Base-by-base conservation (phyloP, 306 rosid species). In the Glycyrrhiza uralensis region DNA sequence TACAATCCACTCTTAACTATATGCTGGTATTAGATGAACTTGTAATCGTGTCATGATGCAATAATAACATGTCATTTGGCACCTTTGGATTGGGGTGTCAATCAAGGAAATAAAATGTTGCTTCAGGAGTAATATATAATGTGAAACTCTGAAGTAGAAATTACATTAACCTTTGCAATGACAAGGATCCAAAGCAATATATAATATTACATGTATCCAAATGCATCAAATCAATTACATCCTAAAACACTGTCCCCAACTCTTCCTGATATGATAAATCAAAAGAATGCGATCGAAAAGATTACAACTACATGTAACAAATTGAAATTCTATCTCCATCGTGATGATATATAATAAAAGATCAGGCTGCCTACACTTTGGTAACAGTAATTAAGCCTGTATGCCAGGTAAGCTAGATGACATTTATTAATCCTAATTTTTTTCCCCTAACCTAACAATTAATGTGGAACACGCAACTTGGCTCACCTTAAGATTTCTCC, bases 401-500 rank as follows among this genome's bases (percentile, higher is more conserved):
- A 71, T 78, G 87, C 82, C 77, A 69, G 65, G 64, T 63, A 65
- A 78, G 78, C 66, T 76, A 71, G 69, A 71, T 75, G 74, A 70
- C 76, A 67, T 70, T 76, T 78, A 67, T 77, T 84, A 74, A 72
- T 59, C 83, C 80, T 79, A 76, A 22, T 50, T 69, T 49, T 5
- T 61, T 29, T 69, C 14, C 41, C 78, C 84, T 81, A 85, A 72
- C 76, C 87, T 80, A 80, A 61, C 61, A 79, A 69, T 74, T 59
- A 71, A 68, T 64, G 83, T 18, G 77, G 72, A 80, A 69, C 69
- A 58, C 50, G 51, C 69, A 52, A 15, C 67, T 39, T 39, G 69
- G 69, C 82, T 64, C 81, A 24, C 84, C 87, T 85, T 83, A 85
- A 60, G 96, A 70, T 81, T 72, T 94, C 81, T 95, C 97, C 78